Evolutionary conservation across 2,329 filamentous ascomycete genomes (phyloP), one percentile per base, ranked within the genome.

Genomic region (Claviceps purpurea): DNA sequence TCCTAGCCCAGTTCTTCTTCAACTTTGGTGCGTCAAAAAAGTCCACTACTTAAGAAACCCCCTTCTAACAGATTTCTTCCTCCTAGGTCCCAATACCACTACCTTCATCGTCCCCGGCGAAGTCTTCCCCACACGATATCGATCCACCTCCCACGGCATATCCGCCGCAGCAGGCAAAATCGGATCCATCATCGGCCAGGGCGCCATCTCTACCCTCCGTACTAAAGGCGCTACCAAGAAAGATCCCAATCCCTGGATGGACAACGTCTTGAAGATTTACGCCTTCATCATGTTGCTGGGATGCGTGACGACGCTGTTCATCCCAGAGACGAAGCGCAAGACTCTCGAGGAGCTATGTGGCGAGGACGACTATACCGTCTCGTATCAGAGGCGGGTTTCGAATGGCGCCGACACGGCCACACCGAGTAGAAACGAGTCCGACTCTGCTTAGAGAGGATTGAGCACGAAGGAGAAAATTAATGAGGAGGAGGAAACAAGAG

Each of bases 231-330:
- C 68, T 16, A 69, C 69, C 38, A 52, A 57, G 7, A 57, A 50
- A 2, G 69, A 70, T 56, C 57, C 61, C 0, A 61, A 64, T 16
- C 85, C 84, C 1, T 89, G 85, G 85, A 76, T 89, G 66, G 75
- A 88, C 69, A 85, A 89, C 65, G 84, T 89, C 42, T 79, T 89
- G 62, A 73, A 87, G 73, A 88, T 89, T 59, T 78, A 76, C 62
- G 83, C 84, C 5, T 73, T 87, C 30, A 89, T 90, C 74, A 89
- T 89, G 85, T 74, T 89, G 38, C 71, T 79, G 53, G 86, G 86
- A 52, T 72, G 79, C 68, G 74, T 84, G 63, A 85, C 83, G 10
- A 83, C 83, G 1, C 67, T 86, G 1, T 69, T 87, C 53, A 86
- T 88, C 54, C 82, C 82, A 7, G 85, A 88, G 73, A 88, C 82